These are phyloP conservation scores for Colletotrichum eremochloae DNA, from an alignment of 2,329 filamentous ascomycete species.

Conservation along the genomic window DNA sequence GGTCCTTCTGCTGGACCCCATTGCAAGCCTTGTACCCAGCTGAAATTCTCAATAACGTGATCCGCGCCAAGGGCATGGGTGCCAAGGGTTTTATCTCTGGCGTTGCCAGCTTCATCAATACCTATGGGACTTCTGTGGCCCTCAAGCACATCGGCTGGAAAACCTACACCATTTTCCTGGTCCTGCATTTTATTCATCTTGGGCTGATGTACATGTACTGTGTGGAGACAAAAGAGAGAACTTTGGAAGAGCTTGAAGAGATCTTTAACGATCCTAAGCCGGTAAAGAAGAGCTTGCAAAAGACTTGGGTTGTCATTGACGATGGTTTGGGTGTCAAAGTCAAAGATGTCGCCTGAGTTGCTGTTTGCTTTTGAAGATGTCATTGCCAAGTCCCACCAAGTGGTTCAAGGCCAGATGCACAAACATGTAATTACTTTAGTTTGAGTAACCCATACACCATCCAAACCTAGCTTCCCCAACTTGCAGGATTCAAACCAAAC, in stretches of 20 bases:
- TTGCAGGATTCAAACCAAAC: background rate
- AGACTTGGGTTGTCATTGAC: constrained; percentile 35
- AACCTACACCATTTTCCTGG: constrained; percentile 59
- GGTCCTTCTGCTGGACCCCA: constrained; percentile 60
- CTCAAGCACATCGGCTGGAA: constrained; percentile 58
- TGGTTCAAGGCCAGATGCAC: background rate
- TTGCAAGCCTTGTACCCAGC: constrained; percentile 58
- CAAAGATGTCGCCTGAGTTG: constrained; percentile 25
- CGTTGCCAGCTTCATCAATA: constrained; percentile 51
- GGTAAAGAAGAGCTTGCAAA: constrained; percentile 42
- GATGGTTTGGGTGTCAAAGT: constrained; percentile 34
- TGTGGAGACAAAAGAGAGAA: constrained; percentile 66
- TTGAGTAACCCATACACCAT: no score
- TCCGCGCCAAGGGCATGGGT: constrained; percentile 55
- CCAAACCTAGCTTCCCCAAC: no score
- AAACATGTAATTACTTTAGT: no score
- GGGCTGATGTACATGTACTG: constrained; percentile 41
- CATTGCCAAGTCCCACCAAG: background rate
- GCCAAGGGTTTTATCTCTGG: constrained; percentile 58
- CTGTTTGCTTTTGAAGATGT: background rate
- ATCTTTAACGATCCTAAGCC: constrained; percentile 61
- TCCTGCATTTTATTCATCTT: constrained; percentile 54
- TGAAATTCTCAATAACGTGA: constrained; percentile 52
- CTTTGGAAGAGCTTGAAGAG: constrained; percentile 68
- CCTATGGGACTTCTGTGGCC: constrained; percentile 56